These are phyloP conservation scores for Sclerotiophoma versabilis DNA, from an alignment of 2,329 filamentous ascomycete species.

Conservation along the genomic window DNA sequence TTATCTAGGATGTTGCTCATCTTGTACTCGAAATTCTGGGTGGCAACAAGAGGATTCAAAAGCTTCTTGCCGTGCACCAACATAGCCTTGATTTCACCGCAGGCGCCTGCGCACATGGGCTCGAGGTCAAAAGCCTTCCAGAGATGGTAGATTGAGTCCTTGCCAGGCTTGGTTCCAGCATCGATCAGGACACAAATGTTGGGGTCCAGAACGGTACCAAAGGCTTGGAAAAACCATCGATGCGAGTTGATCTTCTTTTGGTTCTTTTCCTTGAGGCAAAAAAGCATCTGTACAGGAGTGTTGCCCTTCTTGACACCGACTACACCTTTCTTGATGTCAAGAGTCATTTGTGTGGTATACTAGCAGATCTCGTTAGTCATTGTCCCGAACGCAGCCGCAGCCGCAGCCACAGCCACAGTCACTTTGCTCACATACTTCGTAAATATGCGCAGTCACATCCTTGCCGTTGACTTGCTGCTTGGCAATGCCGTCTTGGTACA, in stretches of 20 bases:
- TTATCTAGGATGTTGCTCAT: conserved; percentile 99
- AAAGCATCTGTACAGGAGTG: conserved; percentile 93
- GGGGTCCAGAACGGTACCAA: conserved; percentile 88
- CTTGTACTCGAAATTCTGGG: conserved; percentile 99
- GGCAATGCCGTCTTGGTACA: conserved; percentile 97
- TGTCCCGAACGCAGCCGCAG: conserved; percentile 1
- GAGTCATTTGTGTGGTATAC: conserved; percentile 84
- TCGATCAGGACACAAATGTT: conserved; percentile 97
- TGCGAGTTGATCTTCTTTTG: conserved; percentile 99
- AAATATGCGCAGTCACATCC: conserved; percentile 96
- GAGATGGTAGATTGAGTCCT: conserved; percentile 93
- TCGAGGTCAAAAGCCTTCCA: conserved; percentile 99
- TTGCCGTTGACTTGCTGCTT: conserved; percentile 98
- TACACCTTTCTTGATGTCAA: conserved; percentile 88
- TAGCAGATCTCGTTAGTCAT: conserved; percentile 30
- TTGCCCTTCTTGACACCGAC: conserved; percentile 83
- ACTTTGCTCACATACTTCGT: conserved; percentile 62
- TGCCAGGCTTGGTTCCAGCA: conserved; percentile 92
- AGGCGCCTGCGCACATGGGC: conserved; percentile 96
- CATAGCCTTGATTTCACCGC: conserved; percentile 99
- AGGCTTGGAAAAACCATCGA: conserved; percentile 98
- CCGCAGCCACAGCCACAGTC: too few relatives aligned
- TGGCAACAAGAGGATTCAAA: conserved; percentile 90
- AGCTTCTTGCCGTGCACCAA: conserved; percentile 86
- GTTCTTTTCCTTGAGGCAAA: conserved; percentile 99